These are phyloP conservation scores for Scalesia atractyloides DNA, from an alignment of 129 eudicot species.

Conservation along the genomic window DNA sequence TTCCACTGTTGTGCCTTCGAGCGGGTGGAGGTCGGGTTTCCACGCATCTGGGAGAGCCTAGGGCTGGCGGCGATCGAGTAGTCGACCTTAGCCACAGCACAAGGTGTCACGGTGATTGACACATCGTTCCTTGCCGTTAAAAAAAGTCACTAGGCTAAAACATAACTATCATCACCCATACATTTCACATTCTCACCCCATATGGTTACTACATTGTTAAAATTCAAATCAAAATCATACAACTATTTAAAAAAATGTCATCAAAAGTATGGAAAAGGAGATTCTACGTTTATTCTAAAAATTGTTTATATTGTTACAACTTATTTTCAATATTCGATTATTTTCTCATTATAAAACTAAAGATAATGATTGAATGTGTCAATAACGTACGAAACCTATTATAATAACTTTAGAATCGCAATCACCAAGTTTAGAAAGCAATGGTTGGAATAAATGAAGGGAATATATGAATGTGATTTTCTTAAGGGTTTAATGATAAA, in stretches of 20 bases:
- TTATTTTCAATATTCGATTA: neutral
- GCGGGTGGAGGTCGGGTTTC: too few species aligned
- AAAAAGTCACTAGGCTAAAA: too few species aligned
- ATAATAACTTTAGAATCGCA: neutral
- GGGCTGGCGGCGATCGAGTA: too few species aligned
- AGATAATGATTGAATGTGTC: constrained; percentile 3
- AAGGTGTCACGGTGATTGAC: too few species aligned
- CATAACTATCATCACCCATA: too few species aligned
- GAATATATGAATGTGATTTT: constrained; percentile 21
- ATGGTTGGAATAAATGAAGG: constrained; percentile 5
- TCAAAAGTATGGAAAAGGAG: neutral
- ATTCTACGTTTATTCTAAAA: neutral
- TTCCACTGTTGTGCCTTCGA: too few species aligned
- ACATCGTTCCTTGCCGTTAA: too few species aligned
- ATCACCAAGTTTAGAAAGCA: constrained; percentile 2
- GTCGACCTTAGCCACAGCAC: too few species aligned
- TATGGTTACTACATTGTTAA: too few species aligned
- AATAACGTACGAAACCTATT: neutral
- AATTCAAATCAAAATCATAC: neutral
- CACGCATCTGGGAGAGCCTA: too few species aligned
- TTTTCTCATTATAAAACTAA: neutral
- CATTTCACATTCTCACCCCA: too few species aligned
- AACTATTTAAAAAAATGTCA: neutral
- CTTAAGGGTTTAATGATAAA: constrained; percentile 23
- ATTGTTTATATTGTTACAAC: neutral